phyloP scores from a whole-genome alignment of 2,329 filamentous ascomycete species.

The Albifimbria verrucaria region DNA sequence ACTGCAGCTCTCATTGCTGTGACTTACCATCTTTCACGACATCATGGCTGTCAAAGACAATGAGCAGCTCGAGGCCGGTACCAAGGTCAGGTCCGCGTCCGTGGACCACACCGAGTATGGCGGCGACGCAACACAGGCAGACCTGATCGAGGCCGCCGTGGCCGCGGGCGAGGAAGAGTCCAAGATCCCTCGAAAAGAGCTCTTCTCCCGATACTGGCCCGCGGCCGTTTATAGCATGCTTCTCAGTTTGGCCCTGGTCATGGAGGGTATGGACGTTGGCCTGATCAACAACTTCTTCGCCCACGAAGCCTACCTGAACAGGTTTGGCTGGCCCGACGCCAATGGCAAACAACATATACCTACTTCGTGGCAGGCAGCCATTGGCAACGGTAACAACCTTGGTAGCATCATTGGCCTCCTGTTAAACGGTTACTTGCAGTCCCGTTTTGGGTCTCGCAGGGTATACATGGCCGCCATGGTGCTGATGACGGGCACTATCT shows the following conservation, averaged over 20 bases:
- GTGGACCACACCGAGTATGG: constrained; percentile 22
- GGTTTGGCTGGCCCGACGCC: constrained; percentile 32
- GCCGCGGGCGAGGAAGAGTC: constrained; percentile 24
- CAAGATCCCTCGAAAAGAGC: constrained; percentile 25
- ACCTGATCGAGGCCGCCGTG: constrained; percentile 31
- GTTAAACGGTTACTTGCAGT: constrained; percentile 40
- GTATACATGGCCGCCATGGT: constrained; percentile 39
- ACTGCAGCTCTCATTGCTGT: no score
- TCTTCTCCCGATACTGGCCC: constrained; percentile 26
- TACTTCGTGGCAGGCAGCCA: constrained; percentile 43
- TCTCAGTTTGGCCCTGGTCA: constrained; percentile 26
- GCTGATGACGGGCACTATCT: constrained; percentile 35
- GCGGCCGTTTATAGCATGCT: constrained; percentile 24
- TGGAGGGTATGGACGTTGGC: constrained; percentile 34
- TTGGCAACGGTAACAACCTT: constrained; percentile 37
- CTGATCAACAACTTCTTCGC: constrained; percentile 36
- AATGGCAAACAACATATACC: constrained; percentile 36
- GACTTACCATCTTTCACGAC: no score
- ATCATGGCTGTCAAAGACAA: no score
- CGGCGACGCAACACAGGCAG: constrained; percentile 17
- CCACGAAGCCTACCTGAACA: constrained; percentile 23
- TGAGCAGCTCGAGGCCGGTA: no score
- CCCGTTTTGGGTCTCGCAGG: constrained; percentile 37
- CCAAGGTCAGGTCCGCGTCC: no score
- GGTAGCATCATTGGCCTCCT: constrained; percentile 45